These are phyloP conservation scores for Tolypocladium sp. DNA, from an alignment of 2,329 filamentous ascomycete species.

Conservation along the genomic window DNA sequence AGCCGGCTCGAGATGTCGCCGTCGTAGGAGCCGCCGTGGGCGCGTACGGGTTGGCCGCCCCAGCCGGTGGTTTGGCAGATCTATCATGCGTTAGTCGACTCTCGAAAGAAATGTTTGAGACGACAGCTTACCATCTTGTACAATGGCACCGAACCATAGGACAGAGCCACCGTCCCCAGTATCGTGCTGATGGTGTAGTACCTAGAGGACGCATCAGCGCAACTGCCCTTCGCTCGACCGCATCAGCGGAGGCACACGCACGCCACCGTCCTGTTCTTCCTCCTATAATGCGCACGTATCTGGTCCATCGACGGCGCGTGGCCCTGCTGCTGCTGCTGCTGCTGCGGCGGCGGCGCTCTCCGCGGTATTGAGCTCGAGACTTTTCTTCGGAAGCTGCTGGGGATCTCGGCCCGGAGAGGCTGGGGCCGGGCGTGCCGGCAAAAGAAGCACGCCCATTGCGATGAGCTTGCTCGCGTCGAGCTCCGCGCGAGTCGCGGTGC, in stretches of 20 bases:
- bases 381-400: slow-evolving; percentile 20
- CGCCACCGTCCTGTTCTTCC: slow-evolving; percentile 56
- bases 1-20: slow-evolving; percentile 67
- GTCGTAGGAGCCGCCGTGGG: slow-evolving; percentile 47
- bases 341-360: too few species aligned
- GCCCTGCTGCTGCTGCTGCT: slow-evolving; percentile 16
- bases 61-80: slow-evolving; percentile 83
- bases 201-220: slow-evolving; percentile 28
- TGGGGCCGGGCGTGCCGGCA: slow-evolving; percentile 24
- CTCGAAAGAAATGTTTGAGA: background rate
- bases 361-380: slow-evolving; percentile 19
- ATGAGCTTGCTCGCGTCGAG: slow-evolving; percentile 13
- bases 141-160: slow-evolving; percentile 75
- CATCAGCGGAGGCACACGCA: slow-evolving; percentile 12
- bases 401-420: slow-evolving; percentile 9
- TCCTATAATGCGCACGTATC: slow-evolving; percentile 53
- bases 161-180: slow-evolving; percentile 68
- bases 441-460: slow-evolving; percentile 27
- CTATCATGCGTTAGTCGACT: slow-evolving; percentile 14
- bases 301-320: slow-evolving; percentile 45
- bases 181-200: slow-evolving; percentile 72
- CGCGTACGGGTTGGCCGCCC: slow-evolving; percentile 87
- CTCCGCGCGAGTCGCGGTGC: slow-evolving; percentile 25
- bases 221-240: background rate
- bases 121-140: slow-evolving; percentile 67